Base-by-base conservation (phyloP, 1,284 basidiomycete species). In the Fistulinella cinereoalba region DNA sequence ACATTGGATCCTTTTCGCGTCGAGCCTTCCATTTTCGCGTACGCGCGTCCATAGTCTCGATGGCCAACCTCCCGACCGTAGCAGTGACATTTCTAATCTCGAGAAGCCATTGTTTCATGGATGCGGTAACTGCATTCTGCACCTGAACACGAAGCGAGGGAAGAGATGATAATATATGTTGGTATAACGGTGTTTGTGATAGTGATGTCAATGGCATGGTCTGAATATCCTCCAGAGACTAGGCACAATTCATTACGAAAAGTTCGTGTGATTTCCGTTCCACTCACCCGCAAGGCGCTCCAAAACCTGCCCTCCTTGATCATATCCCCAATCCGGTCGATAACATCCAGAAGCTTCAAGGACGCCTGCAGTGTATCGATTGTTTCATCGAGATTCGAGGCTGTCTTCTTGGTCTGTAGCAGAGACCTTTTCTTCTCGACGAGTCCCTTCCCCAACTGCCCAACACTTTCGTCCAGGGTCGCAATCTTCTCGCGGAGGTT, bases 71-170 rank as follows among this genome's bases (percentile, higher is more conserved):
- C 3, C 97, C 97, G 2, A 99, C 89, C 39, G 88, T 80, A 1
- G 86, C 81, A 47, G 89, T 91, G 50, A 90, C 81, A 57, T 97
- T 94, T 43, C 97, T 76, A 46, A 98, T 94, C 59, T 98, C 93
- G 44, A 96, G 83, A 22, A 99, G 72, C 97, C 97, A 99, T 52
- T 97, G 88, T 66, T 98, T 99, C 73, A 94, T 88, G 8, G 94
- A 92, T 0, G 92, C 88, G 1, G 91, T 96, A 2, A 99, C 97
- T 0, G 91, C 89, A 57, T 91, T 87, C 64, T 95, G 92, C 62
- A 99, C 91, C 56, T 93, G 88, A 18, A 78, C 73, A 8, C 94
- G 85, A 39, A 96, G 76, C 1, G 93, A 94, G 1, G 97, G 97
- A 23, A 99, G 72, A 1, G 93, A 94, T 0, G 92, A 91, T 22